phyloP scores from a whole-genome alignment of 2,329 filamentous ascomycete genomes.

The Diplodia seriata region DNA sequence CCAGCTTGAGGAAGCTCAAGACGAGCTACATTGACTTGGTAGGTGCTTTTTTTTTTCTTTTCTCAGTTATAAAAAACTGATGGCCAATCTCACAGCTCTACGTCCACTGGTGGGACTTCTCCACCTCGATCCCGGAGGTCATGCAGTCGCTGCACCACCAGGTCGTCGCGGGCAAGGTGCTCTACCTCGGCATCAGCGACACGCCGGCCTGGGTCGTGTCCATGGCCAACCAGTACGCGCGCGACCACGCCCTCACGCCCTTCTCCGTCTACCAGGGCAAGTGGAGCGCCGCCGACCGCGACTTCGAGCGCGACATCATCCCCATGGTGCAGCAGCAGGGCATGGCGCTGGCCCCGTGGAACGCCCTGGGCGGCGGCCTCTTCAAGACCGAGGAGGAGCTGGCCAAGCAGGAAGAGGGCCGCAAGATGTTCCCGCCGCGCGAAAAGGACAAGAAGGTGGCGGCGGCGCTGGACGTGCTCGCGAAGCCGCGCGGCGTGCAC shows the following conservation, averaged over 20 bases:
- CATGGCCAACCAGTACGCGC: conserved; percentile 45
- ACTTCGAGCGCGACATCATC: conserved; percentile 56
- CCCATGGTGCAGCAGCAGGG: conserved; percentile 54
- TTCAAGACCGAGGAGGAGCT: conserved; percentile 55
- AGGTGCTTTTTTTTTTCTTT: not conserved
- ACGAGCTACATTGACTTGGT: conserved; percentile 70
- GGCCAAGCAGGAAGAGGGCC: conserved; percentile 42
- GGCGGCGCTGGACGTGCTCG: conserved; percentile 66
- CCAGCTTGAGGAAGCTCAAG: conserved; percentile 61
- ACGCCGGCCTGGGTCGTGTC: conserved; percentile 52
- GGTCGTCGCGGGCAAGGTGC: conserved; percentile 50
- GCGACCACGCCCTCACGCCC: conserved; percentile 48
- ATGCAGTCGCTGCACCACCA: conserved; percentile 54
- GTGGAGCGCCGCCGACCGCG: conserved; percentile 52
- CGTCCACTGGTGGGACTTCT: conserved; percentile 53
- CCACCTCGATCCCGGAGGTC: conserved; percentile 52
- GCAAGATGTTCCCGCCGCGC: conserved; percentile 48
- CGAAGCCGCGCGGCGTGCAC: conserved; percentile 53
- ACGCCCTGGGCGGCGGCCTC: conserved; percentile 51
- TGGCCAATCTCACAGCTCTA: conserved; percentile 36
- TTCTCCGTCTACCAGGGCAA: conserved; percentile 53
- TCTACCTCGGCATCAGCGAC: conserved; percentile 55
- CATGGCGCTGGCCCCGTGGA: conserved; percentile 62
- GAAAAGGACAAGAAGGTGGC: conserved; percentile 61
- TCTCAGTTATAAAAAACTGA: too few relatives aligned